phyloP scores from a whole-genome alignment of 495 filamentous ascomycete genomes.

The Daldinia loculata region DNA sequence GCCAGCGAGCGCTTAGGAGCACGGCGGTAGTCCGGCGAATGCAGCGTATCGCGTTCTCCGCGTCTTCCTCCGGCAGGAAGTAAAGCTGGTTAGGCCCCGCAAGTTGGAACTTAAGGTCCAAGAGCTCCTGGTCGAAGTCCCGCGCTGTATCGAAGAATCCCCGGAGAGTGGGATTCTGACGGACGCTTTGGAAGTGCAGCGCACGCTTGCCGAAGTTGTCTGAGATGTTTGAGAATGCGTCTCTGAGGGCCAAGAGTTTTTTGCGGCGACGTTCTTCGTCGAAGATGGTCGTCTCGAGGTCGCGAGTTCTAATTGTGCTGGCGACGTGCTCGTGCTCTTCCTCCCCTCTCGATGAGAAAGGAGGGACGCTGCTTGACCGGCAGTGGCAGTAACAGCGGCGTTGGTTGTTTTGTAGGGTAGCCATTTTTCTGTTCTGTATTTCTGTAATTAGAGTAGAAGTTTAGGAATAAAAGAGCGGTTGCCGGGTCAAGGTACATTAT shows the following conservation, averaged over 20 bases:
- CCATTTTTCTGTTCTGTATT: not conserved
- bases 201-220: not conserved
- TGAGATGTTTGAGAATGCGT: not conserved
- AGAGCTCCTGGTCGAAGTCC: conserved; percentile 15
- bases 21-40: not conserved
- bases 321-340: not conserved
- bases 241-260: not conserved
- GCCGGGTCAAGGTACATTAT: not conserved
- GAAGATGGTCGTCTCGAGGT: conserved; percentile 15
- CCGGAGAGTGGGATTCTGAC: not conserved
- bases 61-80: not conserved
- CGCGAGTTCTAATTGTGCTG: not conserved
- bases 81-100: conserved; percentile 1
- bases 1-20: conserved; percentile 5
- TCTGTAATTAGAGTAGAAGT: not conserved
- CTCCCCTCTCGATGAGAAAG: not conserved
- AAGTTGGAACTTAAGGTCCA: conserved; percentile 18
- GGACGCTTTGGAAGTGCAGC: conserved; percentile 2
- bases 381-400: not conserved
- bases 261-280: not conserved
- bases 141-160: conserved; percentile 11
- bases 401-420: not conserved
- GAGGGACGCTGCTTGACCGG: not conserved
- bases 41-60: not conserved
- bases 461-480: not conserved